These are phyloP conservation scores for Acanthamoeba healyi DNA, from an alignment of 208 protist species.

Conservation along the genomic window DNA sequence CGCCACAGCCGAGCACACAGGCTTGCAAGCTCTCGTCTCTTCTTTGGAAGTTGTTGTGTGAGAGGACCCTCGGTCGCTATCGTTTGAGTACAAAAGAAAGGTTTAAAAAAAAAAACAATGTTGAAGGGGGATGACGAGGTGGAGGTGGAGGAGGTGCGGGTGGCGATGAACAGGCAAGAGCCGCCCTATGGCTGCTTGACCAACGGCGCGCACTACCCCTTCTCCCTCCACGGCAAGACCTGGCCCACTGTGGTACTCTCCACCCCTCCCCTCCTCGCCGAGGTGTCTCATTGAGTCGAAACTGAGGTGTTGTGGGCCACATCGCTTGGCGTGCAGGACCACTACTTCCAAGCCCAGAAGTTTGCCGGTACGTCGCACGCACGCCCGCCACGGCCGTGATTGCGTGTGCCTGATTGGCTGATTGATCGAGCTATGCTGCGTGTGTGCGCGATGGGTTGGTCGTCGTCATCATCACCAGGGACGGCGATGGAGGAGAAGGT, in stretches of 20 bases:
- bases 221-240: neutral
- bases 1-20: no score
- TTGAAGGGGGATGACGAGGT: neutral
- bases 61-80: no score
- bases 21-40: no score
- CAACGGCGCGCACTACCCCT: neutral
- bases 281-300: no score
- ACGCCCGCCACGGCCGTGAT: no score
- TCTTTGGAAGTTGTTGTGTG: no score
- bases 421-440: neutral
- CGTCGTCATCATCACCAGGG: neutral
- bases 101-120: neutral
- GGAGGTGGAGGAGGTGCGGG: neutral
- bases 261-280: no score
- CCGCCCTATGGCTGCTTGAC: constrained; percentile 28
- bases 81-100: no score
- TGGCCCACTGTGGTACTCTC: constrained; percentile 28
- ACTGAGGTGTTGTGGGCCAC: neutral
- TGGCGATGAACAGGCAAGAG: neutral
- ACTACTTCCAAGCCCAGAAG: constrained; percentile 31
- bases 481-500: neutral
- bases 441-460: neutral
- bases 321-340: neutral
- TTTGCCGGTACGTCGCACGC: constrained; percentile 22
- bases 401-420: no score